Base-by-base conservation (phyloP, 805 yeast species). In the Saturnispora sanitii region DNA sequence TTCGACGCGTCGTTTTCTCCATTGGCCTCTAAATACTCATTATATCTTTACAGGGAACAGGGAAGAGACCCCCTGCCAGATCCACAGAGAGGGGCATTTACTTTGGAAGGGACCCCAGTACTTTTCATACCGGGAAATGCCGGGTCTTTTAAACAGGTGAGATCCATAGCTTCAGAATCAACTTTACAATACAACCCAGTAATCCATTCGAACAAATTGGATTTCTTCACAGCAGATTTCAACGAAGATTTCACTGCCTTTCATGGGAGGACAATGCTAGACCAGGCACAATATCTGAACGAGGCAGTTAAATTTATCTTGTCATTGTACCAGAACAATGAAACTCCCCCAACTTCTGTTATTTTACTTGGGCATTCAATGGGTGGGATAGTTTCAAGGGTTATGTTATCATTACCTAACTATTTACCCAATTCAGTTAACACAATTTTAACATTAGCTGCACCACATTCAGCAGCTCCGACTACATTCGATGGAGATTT, bases 121-220 rank as follows among this genome's bases (percentile, higher is more conserved):
- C 63, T 92, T 13, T 92, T 92, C 58, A 82, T 94, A 31, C 98
- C 98, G 1, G 99, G 99, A 1, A 92, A 94, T 56, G 98, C 98
- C 0, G 99, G 99, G 1, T 80, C 94, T 42, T 87, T 76, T 58
- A 74, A 77, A 48, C 99, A 92, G 59, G 94, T 75, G 8, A 67
- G 98, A 39, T 84, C 96, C 1, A 73, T 90, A n/a, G 97, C 96
- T 1, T 78, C 96, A 1, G 82, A 81, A 48, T 66, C 83, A 19
- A 71, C 95, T 1, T 67, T 69, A 32, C 50, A 72, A 3, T 79
- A 65, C 49, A 17, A 15, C 19, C 11, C 7, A 8, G 58, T 57
- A 21, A 51, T 57, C 7, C 53, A 58, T 25, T 60, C 64, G 2
- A 57, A 64, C 39, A 76, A 74, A 48, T 64, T 85, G 40, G 98